Conservation (phyloP, 2,329 filamentous ascomycete species). For the Clarireedia monteithiana region DNA sequence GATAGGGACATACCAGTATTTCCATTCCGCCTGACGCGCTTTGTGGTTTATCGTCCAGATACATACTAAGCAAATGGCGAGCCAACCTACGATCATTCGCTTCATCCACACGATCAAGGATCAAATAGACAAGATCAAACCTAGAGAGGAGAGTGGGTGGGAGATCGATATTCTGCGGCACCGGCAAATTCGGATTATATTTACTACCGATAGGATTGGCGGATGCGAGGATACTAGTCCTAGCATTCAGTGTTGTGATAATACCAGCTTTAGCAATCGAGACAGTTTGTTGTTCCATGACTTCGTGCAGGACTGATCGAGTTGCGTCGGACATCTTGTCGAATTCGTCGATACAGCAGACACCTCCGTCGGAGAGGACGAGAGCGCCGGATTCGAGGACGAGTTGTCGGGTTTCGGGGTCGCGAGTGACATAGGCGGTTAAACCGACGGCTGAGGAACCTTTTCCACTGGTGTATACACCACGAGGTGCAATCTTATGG, state of each 20-base stretch:
- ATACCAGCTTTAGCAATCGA: constrained; percentile 73
- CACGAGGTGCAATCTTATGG: constrained; percentile 92
- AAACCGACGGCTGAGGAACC: constrained; percentile 70
- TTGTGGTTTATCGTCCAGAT: constrained; percentile 88
- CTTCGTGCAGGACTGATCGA: constrained; percentile 67
- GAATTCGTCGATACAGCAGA: constrained; percentile 74
- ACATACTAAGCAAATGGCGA: constrained; percentile 91
- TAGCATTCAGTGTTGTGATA: constrained; percentile 84
- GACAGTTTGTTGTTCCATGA: constrained; percentile 75
- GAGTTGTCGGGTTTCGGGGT: constrained; percentile 64
- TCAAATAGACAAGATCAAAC: constrained; percentile 95
- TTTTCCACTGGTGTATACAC: constrained; percentile 70
- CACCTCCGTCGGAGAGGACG: constrained; percentile 66
- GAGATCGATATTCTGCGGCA: constrained; percentile 96
- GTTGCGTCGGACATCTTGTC: constrained; percentile 75
- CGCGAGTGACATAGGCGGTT: constrained; percentile 69
- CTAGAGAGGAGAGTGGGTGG: constrained; percentile 90
- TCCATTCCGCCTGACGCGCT: constrained; percentile 68
- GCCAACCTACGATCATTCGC: constrained; percentile 81
- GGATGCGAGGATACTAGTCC: constrained; percentile 91
- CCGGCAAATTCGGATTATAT: constrained; percentile 91
- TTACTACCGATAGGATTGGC: constrained; percentile 97
- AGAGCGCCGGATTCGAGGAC: constrained; percentile 69
- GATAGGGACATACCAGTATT: constrained; percentile 58
- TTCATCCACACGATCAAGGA: constrained; percentile 90